Base-by-base conservation (phyloP, 2,329 filamentous ascomycete genomes). In the Xylaria sp. region DNA sequence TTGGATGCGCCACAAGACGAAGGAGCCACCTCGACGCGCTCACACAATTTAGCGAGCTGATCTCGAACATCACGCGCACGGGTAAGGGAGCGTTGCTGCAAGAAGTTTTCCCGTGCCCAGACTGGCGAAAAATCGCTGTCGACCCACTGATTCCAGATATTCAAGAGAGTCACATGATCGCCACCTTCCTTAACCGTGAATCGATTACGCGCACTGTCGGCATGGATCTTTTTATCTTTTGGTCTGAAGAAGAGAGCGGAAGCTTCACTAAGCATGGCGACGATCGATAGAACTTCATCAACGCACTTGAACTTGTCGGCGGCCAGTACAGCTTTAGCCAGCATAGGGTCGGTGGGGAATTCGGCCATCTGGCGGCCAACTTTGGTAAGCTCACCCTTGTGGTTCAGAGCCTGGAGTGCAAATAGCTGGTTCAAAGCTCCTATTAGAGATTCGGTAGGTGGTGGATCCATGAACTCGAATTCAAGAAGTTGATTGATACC, bases 191-290 rank as follows among this genome's bases (percentile, higher is more conserved):
- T 93, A 78, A 95, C 85, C 0, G 94, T 97, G 81, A 98, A 98
- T 1, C 95, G 89, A 43, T 92, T 91, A 15, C 94, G 90, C 0
- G 96, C 96, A 70, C 92, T 93, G 80, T 99, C 95, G 13, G 96
- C 96, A 77, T 98, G 93, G 33, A 98, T 91, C 80, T 97, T 97
- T 85, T 98, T 98, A 82, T 99, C 94, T 79, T 98, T 97, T 23
- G 96, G 94, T 0, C 94, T 88, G 86, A 97, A 97, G 84, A 98
- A 99, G 5, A 99, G 87, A 0, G 94, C 91, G 3, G 91, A 94
- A 1, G 93, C 90, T 82, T 98, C 96, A 69, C 92, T 90, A 0
- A 98, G 87, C 93, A 98, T 97, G 51, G 94, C 90, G n/a, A 98
- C 93, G 58, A 98, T 93, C 0, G 92, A 94, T 18, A 99, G 84